Conservation (phyloP, 2,329 filamentous ascomycete species). For the Fusarium miscanthi region DNA sequence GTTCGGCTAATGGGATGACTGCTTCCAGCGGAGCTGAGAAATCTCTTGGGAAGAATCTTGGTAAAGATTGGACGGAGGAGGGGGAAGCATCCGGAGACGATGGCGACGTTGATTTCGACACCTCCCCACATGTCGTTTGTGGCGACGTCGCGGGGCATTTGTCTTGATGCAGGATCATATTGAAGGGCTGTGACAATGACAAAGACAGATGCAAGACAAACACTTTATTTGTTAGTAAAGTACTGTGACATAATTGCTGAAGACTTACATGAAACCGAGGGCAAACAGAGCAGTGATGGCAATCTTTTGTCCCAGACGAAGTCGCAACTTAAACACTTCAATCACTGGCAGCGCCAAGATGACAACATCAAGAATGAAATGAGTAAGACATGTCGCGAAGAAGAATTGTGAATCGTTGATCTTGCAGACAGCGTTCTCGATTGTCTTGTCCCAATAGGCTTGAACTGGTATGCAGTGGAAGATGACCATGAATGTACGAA, state of each 20-base stretch:
- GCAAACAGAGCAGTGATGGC: slow-evolving; percentile 46
- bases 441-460: slow-evolving; percentile 48
- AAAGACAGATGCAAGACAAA: slow-evolving; percentile 36
- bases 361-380: slow-evolving; percentile 48
- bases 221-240: slow-evolving; percentile 16
- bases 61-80: slow-evolving; percentile 40
- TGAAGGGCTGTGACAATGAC: slow-evolving; percentile 24
- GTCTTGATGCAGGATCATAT: slow-evolving; percentile 31
- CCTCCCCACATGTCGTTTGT: slow-evolving; percentile 34
- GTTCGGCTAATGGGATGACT: slow-evolving; percentile 39
- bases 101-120: slow-evolving; percentile 40
- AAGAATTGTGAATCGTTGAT: slow-evolving; percentile 50
- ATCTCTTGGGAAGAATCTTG: slow-evolving; percentile 34
- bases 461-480: slow-evolving; percentile 51
- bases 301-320: slow-evolving; percentile 45
- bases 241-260: rapidly evolving
- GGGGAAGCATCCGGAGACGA: slow-evolving; percentile 42
- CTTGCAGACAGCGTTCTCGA: slow-evolving; percentile 44
- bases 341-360: slow-evolving; percentile 48
- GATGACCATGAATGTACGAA: slow-evolving; percentile 48
- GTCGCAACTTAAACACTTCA: slow-evolving; percentile 47
- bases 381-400: slow-evolving; percentile 48
- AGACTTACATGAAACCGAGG: slow-evolving; percentile 45
- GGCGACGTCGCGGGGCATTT: slow-evolving; percentile 37
- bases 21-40: slow-evolving; percentile 38